These are phyloP conservation scores for Xylaria scruposa DNA, from an alignment of 495 filamentous ascomycete genomes.

Conservation along the genomic window DNA sequence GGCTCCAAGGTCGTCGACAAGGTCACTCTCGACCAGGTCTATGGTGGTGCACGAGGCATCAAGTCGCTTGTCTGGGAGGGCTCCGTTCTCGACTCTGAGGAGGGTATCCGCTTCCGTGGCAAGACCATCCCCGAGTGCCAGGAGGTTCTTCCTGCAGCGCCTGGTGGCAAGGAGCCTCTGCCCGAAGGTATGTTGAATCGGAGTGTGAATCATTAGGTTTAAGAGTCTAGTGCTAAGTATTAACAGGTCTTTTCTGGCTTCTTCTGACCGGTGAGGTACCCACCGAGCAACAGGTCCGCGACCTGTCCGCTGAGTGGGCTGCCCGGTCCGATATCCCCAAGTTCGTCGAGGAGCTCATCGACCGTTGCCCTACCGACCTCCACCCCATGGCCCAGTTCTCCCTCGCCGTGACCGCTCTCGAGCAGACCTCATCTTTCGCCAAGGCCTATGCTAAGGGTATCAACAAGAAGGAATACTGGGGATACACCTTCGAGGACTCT, in stretches of 20 bases:
- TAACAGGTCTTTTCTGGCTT: slow-evolving; percentile 96
- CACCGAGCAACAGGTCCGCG: slow-evolving; percentile 95
- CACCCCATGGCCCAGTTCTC: slow-evolving; percentile 99
- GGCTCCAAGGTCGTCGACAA: slow-evolving; percentile 95
- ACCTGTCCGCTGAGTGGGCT: slow-evolving; percentile 97
- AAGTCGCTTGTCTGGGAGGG: slow-evolving; percentile 99
- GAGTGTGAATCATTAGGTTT: not conserved
- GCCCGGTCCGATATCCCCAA: slow-evolving; percentile 94
- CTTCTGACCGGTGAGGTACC: slow-evolving; percentile 97
- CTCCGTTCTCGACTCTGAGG: slow-evolving; percentile 96
- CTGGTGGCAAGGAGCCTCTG: slow-evolving; percentile 92
- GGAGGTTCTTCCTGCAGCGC: slow-evolving; percentile 93
- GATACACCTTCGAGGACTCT: slow-evolving; percentile 98
- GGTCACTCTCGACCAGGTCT: slow-evolving; percentile 98
- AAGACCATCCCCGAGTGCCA: slow-evolving; percentile 99
- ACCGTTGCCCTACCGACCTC: slow-evolving; percentile 97
- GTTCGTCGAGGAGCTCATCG: slow-evolving; percentile 98
- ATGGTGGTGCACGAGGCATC: slow-evolving; percentile 98
- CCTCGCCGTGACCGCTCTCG: slow-evolving; percentile 93
- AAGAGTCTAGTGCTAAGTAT: slow-evolving; percentile 31
- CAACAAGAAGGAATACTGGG: slow-evolving; percentile 99
- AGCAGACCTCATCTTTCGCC: slow-evolving; percentile 96
- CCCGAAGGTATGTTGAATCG: slow-evolving; percentile 74
- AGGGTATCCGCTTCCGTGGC: slow-evolving; percentile 98
- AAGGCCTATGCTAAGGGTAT: slow-evolving; percentile 98